phyloP scores from a whole-genome alignment of 345 rosid genomes.

The Aurinia saxatilis region DNA sequence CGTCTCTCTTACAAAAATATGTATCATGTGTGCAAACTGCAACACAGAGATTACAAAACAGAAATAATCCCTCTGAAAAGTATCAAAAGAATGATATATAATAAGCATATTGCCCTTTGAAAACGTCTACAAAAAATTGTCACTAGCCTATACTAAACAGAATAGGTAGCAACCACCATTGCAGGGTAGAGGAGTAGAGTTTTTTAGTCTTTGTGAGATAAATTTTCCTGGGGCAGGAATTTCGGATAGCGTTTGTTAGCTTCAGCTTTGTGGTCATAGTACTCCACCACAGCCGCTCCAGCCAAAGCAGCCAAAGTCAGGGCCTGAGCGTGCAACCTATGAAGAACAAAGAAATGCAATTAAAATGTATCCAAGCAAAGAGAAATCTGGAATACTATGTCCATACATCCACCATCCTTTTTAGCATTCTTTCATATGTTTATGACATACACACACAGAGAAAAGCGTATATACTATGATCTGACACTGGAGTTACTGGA shows the following conservation, averaged over 20 bases:
- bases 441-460: background rate
- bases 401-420: background rate
- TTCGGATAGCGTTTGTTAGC: conserved; percentile 35
- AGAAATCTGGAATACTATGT: background rate
- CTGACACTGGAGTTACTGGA: background rate
- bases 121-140: background rate
- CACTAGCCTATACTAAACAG: background rate
- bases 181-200: background rate
- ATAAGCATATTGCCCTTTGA: background rate
- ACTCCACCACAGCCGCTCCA: conserved; percentile 74
- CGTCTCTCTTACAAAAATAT: background rate
- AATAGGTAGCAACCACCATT: background rate
- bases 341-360: background rate
- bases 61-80: background rate
- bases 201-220: conserved; percentile 44
- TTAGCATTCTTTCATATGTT: background rate
- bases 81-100: background rate
- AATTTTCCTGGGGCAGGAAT: conserved; percentile 31
- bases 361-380: background rate
- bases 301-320: conserved; percentile 74
- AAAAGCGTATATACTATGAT: background rate
- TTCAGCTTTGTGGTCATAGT: conserved; percentile 53
- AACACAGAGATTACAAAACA: background rate
- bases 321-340: conserved; percentile 84
- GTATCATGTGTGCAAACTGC: no score